Evolutionary conservation across 2,329 filamentous ascomycete species (phyloP), one percentile per base, ranked within the genome.

Genomic region (Phoma herbarum): DNA sequence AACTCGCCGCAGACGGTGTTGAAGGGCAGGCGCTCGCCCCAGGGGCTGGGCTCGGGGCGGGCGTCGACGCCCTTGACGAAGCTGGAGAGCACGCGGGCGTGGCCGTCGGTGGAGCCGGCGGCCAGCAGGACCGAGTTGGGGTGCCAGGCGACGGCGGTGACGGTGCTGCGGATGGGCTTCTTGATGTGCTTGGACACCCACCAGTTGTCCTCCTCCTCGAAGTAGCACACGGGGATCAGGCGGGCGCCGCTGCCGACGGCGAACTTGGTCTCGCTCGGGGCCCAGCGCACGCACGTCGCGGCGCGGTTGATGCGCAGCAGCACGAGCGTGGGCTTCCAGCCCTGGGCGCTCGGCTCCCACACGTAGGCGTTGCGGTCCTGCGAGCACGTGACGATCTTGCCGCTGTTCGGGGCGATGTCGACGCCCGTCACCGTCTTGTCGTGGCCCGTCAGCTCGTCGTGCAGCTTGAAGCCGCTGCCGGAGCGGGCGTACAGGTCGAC

Each of bases 131-230:
- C 95, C 10, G 91, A 96, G 84, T 99, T 99, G 33, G 95, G 95
- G 79, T 99, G 95, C 95, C 95, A 99, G 57, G 90, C 89, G 43
- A 99, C 88, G 16, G 91, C 93, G 55, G 95, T 98, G 71, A 99
- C 94, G 57, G 95, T 99, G 77, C 93, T 97, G 67, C 94, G 91
- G 72, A 99, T 96, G 20, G 95, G 95, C 86, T 98, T 99, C 87
- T 98, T 98, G 75, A 99, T 82, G 80, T 99, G 95, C 85, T 99
- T 99, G 35, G 93, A 97, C 41, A 99, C 94, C 95, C 95, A 99
- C 95, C 95, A 99, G 83, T 99, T 93, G 80, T 99, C 97, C 80
- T 99, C 95, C 77, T 97, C 92, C 76, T 99, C 95, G 71, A 99
- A 99, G 83, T 98, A 98, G 84, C 95, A 99, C 69, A 98, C 86